These are phyloP conservation scores for Verticillium albo-atrum DNA, from an alignment of 2,329 filamentous ascomycete genomes.

Conservation along the genomic window DNA sequence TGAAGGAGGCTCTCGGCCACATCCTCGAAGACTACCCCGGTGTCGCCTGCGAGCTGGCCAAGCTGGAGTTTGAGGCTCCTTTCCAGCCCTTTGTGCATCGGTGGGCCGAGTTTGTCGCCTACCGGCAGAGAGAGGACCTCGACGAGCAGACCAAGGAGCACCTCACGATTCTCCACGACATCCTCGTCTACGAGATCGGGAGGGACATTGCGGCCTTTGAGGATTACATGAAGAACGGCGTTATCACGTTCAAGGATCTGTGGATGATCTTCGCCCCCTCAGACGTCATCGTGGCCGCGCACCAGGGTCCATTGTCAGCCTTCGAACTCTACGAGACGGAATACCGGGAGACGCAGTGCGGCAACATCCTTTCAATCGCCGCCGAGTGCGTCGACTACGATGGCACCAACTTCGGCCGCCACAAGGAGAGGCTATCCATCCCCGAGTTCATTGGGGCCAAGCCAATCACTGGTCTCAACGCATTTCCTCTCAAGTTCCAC, in stretches of 20 bases:
- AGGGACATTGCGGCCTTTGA: conserved; percentile 43
- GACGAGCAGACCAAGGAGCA: conserved; percentile 42
- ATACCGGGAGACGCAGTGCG: conserved; percentile 31
- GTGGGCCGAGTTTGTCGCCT: conserved; percentile 45
- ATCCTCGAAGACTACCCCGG: conserved; percentile 56
- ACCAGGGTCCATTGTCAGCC: conserved; percentile 33
- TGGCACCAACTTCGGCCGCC: conserved; percentile 40
- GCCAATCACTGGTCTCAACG: conserved; percentile 36
- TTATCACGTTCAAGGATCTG: conserved; percentile 47
- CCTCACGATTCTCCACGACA: conserved; percentile 38
- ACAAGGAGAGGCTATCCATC: conserved; percentile 27
- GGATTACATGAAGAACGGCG: conserved; percentile 48
- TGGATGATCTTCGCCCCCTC: conserved; percentile 52
- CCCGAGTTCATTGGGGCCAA: conserved; percentile 37
- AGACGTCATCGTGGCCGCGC: conserved; percentile 30
- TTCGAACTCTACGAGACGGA: conserved; percentile 31
- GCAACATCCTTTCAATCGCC: conserved; percentile 31
- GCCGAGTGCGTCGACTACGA: conserved; percentile 43
- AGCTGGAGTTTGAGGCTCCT: conserved; percentile 55
- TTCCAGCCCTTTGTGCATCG: conserved; percentile 64
- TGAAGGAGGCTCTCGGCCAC: conserved; percentile 51
- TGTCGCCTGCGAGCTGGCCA: conserved; percentile 53
- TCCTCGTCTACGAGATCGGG: conserved; percentile 46
- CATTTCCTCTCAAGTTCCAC: conserved; percentile 41
- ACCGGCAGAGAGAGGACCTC: conserved; percentile 32